A percentile compares a stretch with the other conserved stretches of the same genome.
Conservation (phyloP, 2,329 filamentous ascomycete genomes). For the Harringtonia lauricola region DNA sequence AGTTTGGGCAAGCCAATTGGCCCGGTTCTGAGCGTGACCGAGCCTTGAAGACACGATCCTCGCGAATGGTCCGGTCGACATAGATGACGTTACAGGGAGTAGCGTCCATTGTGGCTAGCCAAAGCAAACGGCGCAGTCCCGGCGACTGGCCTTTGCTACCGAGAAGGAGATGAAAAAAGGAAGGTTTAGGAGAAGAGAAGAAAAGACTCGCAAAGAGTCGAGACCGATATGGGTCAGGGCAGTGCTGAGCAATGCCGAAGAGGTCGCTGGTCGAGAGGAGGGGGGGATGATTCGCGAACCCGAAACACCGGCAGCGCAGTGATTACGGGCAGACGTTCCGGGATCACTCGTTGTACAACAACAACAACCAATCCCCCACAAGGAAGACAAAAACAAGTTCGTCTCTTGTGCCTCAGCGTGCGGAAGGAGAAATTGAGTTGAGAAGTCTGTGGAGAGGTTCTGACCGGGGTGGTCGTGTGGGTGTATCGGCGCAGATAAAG, state of each 20-base stretch:
- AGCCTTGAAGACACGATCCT: conserved; percentile 31
- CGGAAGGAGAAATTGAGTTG: too few relatives aligned
- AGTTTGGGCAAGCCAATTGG: background rate
- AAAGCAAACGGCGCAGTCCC: conserved; percentile 45
- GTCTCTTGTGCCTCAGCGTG: background rate
- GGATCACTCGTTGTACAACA: conserved; percentile 8
- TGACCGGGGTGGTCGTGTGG: too few relatives aligned
- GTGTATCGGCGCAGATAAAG: too few relatives aligned
- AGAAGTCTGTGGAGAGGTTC: too few relatives aligned
- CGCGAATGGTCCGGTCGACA: conserved; percentile 41
- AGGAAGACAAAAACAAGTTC: background rate
- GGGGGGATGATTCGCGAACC: conserved; percentile 10
- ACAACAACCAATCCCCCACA: conserved; percentile 7
- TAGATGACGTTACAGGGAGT: conserved; percentile 49
- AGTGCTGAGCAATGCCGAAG: background rate
- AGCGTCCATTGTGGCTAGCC: conserved; percentile 42
- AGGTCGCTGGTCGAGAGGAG: background rate
- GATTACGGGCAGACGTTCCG: conserved; percentile 7
- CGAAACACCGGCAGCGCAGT: conserved; percentile 12
- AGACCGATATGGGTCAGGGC: background rate
- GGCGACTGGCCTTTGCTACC: conserved; percentile 45
- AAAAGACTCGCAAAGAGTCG: background rate
- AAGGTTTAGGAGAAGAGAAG: background rate
- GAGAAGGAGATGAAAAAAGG: background rate
- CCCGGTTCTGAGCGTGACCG: conserved; percentile 13